A percentile compares a stretch with the other conserved stretches of the same genome.
Evolutionary conservation across 371 early-diverging fungal genomes (phyloP).

Genomic region (Rhizopus stolonifer): DNA sequence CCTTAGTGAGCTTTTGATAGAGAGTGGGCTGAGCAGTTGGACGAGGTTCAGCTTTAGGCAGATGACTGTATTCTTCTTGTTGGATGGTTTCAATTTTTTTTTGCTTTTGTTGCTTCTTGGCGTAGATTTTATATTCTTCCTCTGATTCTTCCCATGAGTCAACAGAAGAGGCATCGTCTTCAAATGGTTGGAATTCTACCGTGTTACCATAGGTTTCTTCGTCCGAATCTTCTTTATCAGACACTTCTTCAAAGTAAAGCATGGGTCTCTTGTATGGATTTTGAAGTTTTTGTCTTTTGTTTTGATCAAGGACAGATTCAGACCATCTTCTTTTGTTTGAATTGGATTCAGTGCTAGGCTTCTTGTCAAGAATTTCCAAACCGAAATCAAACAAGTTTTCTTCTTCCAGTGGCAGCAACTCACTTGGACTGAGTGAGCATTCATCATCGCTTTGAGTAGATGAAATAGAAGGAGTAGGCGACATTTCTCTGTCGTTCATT

Average conservation of each 20-base stretch:
- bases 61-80: not conserved
- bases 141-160: constrained; percentile 13
- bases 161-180: constrained; percentile 8
- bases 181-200: not conserved
- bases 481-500: constrained; percentile 28
- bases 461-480: constrained; percentile 18
- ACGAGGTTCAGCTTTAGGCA: constrained; percentile 8
- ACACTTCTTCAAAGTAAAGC: constrained; percentile 3
- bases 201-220: not conserved
- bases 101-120: not conserved
- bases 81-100: not conserved
- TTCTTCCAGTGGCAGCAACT: constrained; percentile 3
- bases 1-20: constrained; percentile 64
- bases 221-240: constrained; percentile 10
- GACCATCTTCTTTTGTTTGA: constrained; percentile 22
- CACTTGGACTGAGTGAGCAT: constrained; percentile 9
- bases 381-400: constrained; percentile 23
- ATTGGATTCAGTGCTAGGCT: constrained; percentile 1
- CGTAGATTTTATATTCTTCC: constrained; percentile 1
- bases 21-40: constrained; percentile 39
- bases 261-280: constrained; percentile 7
- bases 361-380: constrained; percentile 19
- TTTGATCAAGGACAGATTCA: constrained; percentile 23
- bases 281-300: constrained; percentile 19
- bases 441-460: constrained; percentile 30